These are phyloP conservation scores for Hansfordia pulvinata DNA, from an alignment of 2,329 filamentous ascomycete species.

Conservation along the genomic window DNA sequence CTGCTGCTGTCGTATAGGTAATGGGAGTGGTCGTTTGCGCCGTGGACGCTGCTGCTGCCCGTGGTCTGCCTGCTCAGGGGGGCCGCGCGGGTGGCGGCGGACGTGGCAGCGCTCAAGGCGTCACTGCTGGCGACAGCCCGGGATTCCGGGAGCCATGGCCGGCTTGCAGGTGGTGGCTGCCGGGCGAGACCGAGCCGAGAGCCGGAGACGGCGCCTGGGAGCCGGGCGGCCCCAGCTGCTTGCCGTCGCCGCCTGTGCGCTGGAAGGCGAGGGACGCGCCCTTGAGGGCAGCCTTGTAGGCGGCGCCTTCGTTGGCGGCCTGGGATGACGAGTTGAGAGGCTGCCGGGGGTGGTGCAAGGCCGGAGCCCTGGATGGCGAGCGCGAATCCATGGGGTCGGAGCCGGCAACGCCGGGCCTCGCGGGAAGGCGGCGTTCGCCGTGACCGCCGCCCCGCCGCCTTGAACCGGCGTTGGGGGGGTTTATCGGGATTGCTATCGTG, in stretches of 20 bases:
- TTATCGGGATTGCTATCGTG: no score
- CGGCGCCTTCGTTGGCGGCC: slow-evolving; percentile 15
- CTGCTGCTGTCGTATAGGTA: slow-evolving; percentile 3
- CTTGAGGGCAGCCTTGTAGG: slow-evolving; percentile 27
- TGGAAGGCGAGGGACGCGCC: slow-evolving; percentile 43
- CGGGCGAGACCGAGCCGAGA: not conserved
- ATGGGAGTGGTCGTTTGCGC: slow-evolving; percentile 5
- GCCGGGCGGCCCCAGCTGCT: slow-evolving; percentile 4
- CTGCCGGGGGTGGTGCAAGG: slow-evolving; percentile 10
- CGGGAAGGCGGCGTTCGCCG: no score
- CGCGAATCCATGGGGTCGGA: no score
- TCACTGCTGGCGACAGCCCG: slow-evolving; percentile 17
- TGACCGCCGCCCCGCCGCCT: no score
- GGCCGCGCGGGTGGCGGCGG: slow-evolving; percentile 13
- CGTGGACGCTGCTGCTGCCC: slow-evolving; percentile 17
- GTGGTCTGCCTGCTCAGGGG: slow-evolving; percentile 23
- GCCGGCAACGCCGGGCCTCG: no score
- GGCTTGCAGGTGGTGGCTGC: not conserved
- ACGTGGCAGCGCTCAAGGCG: slow-evolving; percentile 30
- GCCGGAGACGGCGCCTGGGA: slow-evolving; percentile 4
- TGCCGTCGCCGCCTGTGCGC: slow-evolving; percentile 14
- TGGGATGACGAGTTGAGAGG: slow-evolving; percentile 14
- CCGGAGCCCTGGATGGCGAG: slow-evolving; percentile 1
- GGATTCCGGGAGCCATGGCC: not conserved
- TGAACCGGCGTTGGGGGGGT: no score